Evolutionary conservation across 1,284 basidiomycete genomes (phyloP), one percentile per base, ranked within the genome.

Genomic region (Microbotryomycetes sp.): DNA sequence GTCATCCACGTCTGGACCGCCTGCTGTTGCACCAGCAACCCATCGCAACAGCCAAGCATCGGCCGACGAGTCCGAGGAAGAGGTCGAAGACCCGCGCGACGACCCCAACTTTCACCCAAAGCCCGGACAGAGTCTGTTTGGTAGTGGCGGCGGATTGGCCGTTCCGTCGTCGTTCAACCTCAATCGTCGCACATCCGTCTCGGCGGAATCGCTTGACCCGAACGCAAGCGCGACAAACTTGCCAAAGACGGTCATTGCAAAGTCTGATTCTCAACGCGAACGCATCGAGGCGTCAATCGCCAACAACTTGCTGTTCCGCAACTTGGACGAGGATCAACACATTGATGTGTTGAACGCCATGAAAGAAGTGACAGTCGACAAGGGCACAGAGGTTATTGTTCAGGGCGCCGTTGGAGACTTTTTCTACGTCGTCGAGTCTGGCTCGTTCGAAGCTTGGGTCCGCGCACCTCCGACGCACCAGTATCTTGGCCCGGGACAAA

Each of bases 321-420:
- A 96, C 75, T 83, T 99, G 16, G 93, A 97, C 70, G 89, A 93
- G 71, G 94, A 97, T 73, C 94, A 98, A 76, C 88, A 90, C 77
- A 83, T 83, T 3, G 91, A 92, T 51, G 93, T 96, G 18, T 79
- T 98, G 26, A 87, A 88, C 63, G 96, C 94, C 23, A 97, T 99
- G 93, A 88, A 88, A 75, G 96, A 99, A 77, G 82, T 86, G 60
- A 81, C 78, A 16, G 84, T 91, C 15, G 77, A 77, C 21, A 78
- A 83, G 57, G 85, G 87, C 64, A 86, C 91, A 62, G 85, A 90
- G 29, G 87, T 99, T 62, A 97, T 99, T 71, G 84, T 89, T 64
- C 94, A 99, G 77, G 94, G 96, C 51, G 94, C 93, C 67, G 89
- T 91, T 45, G 94, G 94, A 54, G 93, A 97, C 73, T 96, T 87